These are phyloP conservation scores for Talaromyces wortmannii DNA, from an alignment of 495 filamentous ascomycete genomes.

Conservation along the genomic window DNA sequence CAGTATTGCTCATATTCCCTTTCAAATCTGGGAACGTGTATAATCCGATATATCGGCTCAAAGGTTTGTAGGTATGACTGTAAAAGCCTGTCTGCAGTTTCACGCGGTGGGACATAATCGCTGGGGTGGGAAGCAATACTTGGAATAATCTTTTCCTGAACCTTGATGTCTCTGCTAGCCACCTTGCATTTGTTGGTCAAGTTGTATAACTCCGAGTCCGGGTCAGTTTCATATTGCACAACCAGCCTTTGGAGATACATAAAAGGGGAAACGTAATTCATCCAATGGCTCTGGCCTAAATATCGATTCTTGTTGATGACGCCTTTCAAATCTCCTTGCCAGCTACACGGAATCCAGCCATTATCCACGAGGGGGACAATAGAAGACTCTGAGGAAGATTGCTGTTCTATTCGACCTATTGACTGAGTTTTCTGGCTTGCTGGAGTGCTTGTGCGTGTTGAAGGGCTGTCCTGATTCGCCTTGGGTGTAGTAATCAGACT, in stretches of 20 bases:
- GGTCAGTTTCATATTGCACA: constrained; percentile 6
- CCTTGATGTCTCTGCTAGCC: background rate
- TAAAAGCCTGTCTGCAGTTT: constrained; percentile 12
- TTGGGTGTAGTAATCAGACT: background rate
- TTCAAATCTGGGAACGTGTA: constrained; percentile 51
- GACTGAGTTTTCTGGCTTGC: no score
- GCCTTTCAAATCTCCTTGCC: background rate
- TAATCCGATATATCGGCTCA: constrained; percentile 42
- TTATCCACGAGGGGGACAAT: background rate
- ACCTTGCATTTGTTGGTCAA: background rate
- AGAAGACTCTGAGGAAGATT: background rate
- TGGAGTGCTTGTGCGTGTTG: background rate
- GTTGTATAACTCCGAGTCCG: background rate
- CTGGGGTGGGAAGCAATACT: background rate
- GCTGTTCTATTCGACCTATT: no score
- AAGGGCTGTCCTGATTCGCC: background rate
- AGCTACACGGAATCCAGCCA: background rate
- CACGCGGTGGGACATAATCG: background rate
- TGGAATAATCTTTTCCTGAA: background rate
- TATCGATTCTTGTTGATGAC: constrained; percentile 5
- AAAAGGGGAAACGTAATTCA: constrained; percentile 15
- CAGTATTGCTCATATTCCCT: constrained; percentile 46
- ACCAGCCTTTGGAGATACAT: constrained; percentile 11
- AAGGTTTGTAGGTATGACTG: constrained; percentile 30
- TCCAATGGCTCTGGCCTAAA: constrained; percentile 11